Conservation (phyloP, 2,329 filamentous ascomycete genomes). For the Cyclaneusma minus region DNA sequence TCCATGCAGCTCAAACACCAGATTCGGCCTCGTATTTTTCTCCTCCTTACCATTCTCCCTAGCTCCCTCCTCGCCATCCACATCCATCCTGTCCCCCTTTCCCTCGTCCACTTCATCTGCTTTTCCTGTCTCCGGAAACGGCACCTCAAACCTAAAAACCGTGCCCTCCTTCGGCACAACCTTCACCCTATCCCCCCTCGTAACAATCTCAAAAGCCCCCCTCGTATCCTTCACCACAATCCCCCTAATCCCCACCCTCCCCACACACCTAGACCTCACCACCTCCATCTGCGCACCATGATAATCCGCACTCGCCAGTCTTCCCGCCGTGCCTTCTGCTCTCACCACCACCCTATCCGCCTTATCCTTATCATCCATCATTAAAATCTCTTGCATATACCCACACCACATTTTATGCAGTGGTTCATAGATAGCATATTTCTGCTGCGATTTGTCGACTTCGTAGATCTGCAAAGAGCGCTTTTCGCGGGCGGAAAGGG, state of each 20-base stretch:
- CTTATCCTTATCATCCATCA: too few relatives aligned
- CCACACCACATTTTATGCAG: constrained; percentile 67
- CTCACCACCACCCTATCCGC: too few relatives aligned
- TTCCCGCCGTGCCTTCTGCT: constrained; percentile 44
- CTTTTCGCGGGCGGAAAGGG: constrained; percentile 68
- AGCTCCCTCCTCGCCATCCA: constrained; percentile 8
- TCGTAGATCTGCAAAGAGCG: constrained; percentile 59
- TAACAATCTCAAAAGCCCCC: constrained; percentile 76
- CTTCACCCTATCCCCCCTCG: constrained; percentile 53
- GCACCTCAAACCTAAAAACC: constrained; percentile 63
- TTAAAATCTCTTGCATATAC: constrained; percentile 74
- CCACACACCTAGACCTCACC: constrained; percentile 64
- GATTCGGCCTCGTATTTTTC: constrained; percentile 20
- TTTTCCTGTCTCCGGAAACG: constrained; percentile 20
- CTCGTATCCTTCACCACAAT: constrained; percentile 83
- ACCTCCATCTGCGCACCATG: constrained; percentile 78
- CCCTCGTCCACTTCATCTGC: constrained; percentile 8
- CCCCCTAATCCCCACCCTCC: constrained; percentile 68
- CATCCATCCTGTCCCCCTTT: constrained; percentile 10
- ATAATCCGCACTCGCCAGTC: constrained; percentile 75
- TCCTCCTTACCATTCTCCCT: constrained; percentile 11
- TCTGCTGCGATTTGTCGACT: constrained; percentile 50
- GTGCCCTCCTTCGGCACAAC: constrained; percentile 81
- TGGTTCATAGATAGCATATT: constrained; percentile 63
- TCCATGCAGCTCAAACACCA: constrained; percentile 76